Evolutionary conservation across 2,329 filamentous ascomycete genomes (phyloP), one percentile per base, ranked within the genome.

Genomic region (Metarhizium anisopliae): DNA sequence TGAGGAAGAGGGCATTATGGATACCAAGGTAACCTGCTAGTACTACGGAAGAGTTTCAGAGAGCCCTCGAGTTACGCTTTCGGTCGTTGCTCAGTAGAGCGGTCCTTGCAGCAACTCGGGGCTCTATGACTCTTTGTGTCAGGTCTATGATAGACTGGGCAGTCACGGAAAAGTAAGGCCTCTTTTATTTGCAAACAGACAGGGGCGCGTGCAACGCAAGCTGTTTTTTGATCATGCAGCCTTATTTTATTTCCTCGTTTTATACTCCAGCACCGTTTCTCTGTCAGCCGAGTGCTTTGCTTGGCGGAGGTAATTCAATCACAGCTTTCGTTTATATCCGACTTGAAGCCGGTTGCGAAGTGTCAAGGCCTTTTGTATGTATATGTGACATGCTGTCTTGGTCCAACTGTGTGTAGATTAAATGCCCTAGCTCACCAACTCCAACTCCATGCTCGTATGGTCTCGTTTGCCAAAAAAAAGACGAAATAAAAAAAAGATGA

Each of bases 241-340:
- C 65, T 60, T 64, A 62, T 58, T 69, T 66, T 65, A 59, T 64
- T 62, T 62, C 62, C 64, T 61, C 59, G 53, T 32, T 52, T 64
- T 66, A 64, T 63, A 66, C 63, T 64, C 63, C 65, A 68, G 62
- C 62, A 47, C 66, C 61, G 64, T 57, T 59, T 63, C 58, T 63
- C 59, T 63, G 61, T 64, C 66, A 67, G 68, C 66, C 67, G 67
- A 67, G 64, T 64, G 67, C 59, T 35, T 70, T 74, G 74, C 38
- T 56, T 71, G 71, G 68, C 71, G 67, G 68, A 75, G 76, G 74
- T 77, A 77, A 77, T 53, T 68, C 61, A 69, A 60, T 74, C 71
- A 66, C 66, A 69, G 70, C 69, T 74, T 67, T 25, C 45, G 25
- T 20, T 8, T 5, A 20, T 20, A 25, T 25, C 25, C 8, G 18